These are phyloP conservation scores for Aeminium ludgeri DNA, from an alignment of 495 filamentous ascomycete species.

Conservation along the genomic window DNA sequence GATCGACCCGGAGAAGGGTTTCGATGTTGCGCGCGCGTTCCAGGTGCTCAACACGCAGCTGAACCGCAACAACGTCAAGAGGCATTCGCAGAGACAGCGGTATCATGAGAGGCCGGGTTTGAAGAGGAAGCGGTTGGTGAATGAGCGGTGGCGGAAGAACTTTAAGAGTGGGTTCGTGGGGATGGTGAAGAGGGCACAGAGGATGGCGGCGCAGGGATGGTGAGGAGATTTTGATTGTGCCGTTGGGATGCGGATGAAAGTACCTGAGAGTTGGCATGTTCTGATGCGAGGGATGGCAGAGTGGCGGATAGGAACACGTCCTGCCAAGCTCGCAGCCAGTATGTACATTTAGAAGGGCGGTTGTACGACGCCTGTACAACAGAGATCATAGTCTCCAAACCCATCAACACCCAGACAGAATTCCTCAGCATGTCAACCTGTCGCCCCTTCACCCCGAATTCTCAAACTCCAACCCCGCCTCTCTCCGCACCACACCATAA, in stretches of 20 bases:
- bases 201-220: conserved; percentile 60
- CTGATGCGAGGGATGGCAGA: too few relatives aligned
- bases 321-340: too few relatives aligned
- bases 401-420: too few relatives aligned
- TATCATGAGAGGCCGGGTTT: conserved; percentile 56
- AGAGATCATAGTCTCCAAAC: too few relatives aligned
- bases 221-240: conserved; percentile 25
- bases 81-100: conserved; percentile 35
- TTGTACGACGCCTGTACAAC: too few relatives aligned
- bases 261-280: too few relatives aligned
- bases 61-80: conserved; percentile 35
- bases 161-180: conserved; percentile 50
- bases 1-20: conserved; percentile 26
- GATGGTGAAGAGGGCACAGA: conserved; percentile 40
- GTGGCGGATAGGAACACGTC: too few relatives aligned
- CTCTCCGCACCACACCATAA: conserved; percentile 58
- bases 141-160: conserved; percentile 45
- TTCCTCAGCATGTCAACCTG: too few relatives aligned
- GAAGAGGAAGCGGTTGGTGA: conserved; percentile 55
- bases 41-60: conserved; percentile 31
- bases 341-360: too few relatives aligned
- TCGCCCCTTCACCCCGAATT: conserved; percentile 3
- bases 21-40: conserved; percentile 41
- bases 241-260: too few relatives aligned
- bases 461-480: conserved; percentile 54